Conservation (phyloP, 2,329 filamentous ascomycete species). For the Fusarium keratoplasticum region DNA sequence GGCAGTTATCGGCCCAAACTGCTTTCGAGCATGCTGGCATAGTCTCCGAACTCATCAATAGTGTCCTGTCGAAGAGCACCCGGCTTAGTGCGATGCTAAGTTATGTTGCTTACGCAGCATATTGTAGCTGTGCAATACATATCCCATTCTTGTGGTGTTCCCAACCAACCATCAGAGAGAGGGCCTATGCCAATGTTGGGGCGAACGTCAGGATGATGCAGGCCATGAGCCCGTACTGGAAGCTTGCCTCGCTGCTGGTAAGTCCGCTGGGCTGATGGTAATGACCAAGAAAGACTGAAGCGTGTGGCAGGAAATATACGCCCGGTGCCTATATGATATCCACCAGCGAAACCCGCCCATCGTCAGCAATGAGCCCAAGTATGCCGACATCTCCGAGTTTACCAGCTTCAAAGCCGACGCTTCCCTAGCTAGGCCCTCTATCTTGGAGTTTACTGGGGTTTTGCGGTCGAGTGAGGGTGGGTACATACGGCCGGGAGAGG, state of each 20-base stretch:
- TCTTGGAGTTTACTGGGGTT: constrained; percentile 18
- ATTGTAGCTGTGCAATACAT: constrained; percentile 37
- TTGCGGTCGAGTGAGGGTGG: constrained; percentile 1
- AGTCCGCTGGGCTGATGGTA: too few species aligned
- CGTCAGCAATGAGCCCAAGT: constrained; percentile 10
- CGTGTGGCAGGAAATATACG: constrained; percentile 4
- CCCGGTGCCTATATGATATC: constrained; percentile 5
- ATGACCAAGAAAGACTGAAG: neutral
- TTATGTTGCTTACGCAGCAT: constrained; percentile 37
- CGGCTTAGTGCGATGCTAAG: constrained; percentile 14
- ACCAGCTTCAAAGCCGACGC: neutral
- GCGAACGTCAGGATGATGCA: constrained; percentile 33
- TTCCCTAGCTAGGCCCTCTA: constrained; percentile 1
- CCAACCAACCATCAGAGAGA: constrained; percentile 21
- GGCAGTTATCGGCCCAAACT: constrained; percentile 36
- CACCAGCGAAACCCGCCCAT: neutral
- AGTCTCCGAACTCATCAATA: constrained; percentile 19
- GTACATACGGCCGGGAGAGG: constrained; percentile 11
- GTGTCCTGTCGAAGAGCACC: neutral
- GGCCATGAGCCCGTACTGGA: constrained; percentile 10
- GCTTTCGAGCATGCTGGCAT: constrained; percentile 37
- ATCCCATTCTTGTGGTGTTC: constrained; percentile 41
- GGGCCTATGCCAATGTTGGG: constrained; percentile 16
- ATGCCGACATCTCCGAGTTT: neutral
- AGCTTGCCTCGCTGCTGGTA: constrained; percentile 13